Percentiles rank a stretch among this genome's conserved stretches.
Evolutionary conservation across 345 rosid species (phyloP).

Genomic region (Eucalyptus marginata): DNA sequence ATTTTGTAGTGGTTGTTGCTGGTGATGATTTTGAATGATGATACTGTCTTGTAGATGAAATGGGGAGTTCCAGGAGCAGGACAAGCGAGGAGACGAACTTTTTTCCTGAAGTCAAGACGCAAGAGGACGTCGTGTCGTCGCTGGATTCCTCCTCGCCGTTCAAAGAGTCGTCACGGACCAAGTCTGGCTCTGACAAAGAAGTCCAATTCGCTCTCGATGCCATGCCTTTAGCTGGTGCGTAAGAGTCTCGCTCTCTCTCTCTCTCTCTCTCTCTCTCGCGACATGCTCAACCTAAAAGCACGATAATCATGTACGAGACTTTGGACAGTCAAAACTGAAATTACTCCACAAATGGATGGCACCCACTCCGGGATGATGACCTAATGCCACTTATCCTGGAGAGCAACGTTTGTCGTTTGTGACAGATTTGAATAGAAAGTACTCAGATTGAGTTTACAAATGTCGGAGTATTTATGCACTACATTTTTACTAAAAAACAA

Average conservation of each 20-base stretch:
- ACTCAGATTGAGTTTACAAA: not conserved
- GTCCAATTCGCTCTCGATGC: not conserved
- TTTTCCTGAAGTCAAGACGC: constrained; percentile 28
- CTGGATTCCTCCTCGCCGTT: constrained; percentile 24
- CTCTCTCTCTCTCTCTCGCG: not conserved
- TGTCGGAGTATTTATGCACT: not conserved
- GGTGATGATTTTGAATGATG: not conserved
- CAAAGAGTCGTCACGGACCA: constrained; percentile 12
- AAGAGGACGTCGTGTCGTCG: constrained; percentile 11
- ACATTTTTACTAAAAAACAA: not conserved
- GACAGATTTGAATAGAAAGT: not conserved
- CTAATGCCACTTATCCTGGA: not conserved
- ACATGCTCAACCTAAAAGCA: not conserved
- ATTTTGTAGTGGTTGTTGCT: not conserved
- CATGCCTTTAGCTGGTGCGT: constrained; percentile 7
- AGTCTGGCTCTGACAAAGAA: constrained; percentile 5
- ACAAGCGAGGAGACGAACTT: constrained; percentile 25
- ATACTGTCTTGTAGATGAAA: not conserved
- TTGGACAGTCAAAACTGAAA: not conserved
- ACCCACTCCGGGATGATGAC: not conserved
- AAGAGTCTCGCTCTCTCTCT: not conserved
- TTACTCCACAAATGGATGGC: not conserved
- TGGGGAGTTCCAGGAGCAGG: not conserved
- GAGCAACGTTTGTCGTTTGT: not conserved
- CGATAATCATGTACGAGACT: not conserved